Conservation (phyloP, 2,329 filamentous ascomycete species). For the Penicillium italicum region DNA sequence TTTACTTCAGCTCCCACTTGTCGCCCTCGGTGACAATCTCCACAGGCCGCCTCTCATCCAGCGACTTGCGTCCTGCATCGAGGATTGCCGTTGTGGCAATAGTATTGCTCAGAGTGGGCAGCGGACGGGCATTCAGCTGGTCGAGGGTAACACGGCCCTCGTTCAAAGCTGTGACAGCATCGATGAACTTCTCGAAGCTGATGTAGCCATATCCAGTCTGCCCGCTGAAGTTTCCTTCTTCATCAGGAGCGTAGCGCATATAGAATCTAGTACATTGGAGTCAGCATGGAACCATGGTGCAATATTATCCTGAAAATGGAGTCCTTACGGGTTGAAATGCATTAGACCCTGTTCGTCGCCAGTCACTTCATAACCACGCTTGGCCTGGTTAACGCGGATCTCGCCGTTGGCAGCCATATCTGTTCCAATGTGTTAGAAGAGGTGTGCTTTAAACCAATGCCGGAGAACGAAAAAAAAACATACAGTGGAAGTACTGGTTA, state of each 20-base stretch:
- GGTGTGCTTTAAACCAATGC: background rate
- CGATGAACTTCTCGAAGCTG: slow-evolving; percentile 93
- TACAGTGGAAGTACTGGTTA: slow-evolving; percentile 91
- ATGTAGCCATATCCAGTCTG: slow-evolving; percentile 92
- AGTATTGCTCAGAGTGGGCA: slow-evolving; percentile 85
- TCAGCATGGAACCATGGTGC: background rate
- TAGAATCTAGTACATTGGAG: slow-evolving; percentile 60
- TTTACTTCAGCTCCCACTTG: slow-evolving; percentile 62
- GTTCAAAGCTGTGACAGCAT: slow-evolving; percentile 76
- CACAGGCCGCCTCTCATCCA: slow-evolving; percentile 77
- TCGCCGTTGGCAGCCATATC: slow-evolving; percentile 79
- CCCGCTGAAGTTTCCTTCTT: slow-evolving; percentile 89
- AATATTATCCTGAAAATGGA: background rate
- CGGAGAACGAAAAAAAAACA: slow-evolving; percentile 8
- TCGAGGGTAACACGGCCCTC: slow-evolving; percentile 67
- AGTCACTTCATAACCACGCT: slow-evolving; percentile 92
- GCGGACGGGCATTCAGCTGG: slow-evolving; percentile 72
- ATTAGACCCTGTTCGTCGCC: slow-evolving; percentile 68
- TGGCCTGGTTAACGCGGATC: slow-evolving; percentile 86
- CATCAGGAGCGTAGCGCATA: slow-evolving; percentile 90
- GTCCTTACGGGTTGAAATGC: slow-evolving; percentile 77
- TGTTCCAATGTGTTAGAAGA: slow-evolving; percentile 16
- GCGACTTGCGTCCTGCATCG: slow-evolving; percentile 76
- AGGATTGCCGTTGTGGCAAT: slow-evolving; percentile 89
- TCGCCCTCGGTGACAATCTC: slow-evolving; percentile 55